These are phyloP conservation scores for Globisporangium emineosum DNA, from an alignment of 352 stramenopile genomes.

Conservation along the genomic window DNA sequence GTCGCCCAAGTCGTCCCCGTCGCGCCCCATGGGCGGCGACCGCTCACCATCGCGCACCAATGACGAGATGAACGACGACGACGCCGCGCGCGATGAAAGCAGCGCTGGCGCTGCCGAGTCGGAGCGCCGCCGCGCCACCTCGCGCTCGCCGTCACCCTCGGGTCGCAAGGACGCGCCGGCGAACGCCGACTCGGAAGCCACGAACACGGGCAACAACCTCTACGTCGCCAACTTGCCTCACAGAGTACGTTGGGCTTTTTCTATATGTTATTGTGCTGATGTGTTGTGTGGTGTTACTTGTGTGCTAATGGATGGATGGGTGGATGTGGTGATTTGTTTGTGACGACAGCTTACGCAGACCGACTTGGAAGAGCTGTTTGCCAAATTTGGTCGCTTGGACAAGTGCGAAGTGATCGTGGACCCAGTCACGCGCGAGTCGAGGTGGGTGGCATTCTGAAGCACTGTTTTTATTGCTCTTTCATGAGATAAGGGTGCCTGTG, in stretches of 20 bases:
- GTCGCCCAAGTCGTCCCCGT: slow-evolving; percentile 8
- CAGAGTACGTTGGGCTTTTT: slow-evolving; percentile 28
- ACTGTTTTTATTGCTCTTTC: background rate
- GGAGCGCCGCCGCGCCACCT: slow-evolving; percentile 25
- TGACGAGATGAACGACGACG: background rate
- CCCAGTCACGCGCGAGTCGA: slow-evolving; percentile 69
- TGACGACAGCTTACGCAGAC: slow-evolving; percentile 30
- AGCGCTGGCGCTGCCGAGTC: slow-evolving; percentile 1
- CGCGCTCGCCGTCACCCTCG: slow-evolving; percentile 36
- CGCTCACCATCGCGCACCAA: background rate
- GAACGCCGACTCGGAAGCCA: slow-evolving; percentile 18
- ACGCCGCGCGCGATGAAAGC: background rate
- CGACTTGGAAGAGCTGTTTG: slow-evolving; percentile 70
- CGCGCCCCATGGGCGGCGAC: background rate
- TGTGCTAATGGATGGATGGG: background rate
- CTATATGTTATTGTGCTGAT: background rate
- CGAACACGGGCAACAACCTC: slow-evolving; percentile 78
- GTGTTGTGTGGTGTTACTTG: background rate
- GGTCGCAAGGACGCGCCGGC: slow-evolving; percentile 15
- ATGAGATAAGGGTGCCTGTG: background rate
- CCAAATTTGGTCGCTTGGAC: slow-evolving; percentile 66
- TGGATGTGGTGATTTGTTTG: background rate
- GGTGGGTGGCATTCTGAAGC: slow-evolving; percentile 28
- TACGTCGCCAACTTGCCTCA: slow-evolving; percentile 74
- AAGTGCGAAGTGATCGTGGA: slow-evolving; percentile 84